These are phyloP conservation scores for Suhomyces guaymorum DNA, from an alignment of 1,139 yeast species.

Conservation along the genomic window DNA sequence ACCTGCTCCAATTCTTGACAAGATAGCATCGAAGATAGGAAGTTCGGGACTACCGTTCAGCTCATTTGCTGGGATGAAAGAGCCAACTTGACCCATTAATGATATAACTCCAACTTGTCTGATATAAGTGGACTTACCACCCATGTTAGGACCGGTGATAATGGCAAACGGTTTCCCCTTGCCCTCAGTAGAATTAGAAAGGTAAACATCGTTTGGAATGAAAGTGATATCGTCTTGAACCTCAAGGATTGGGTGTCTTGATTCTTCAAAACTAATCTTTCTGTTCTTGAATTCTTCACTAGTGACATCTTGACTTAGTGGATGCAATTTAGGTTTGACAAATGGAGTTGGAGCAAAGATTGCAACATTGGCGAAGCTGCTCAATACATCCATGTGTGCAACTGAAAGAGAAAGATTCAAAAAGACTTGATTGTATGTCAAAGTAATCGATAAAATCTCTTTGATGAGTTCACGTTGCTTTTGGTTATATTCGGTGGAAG, in stretches of 20 bases:
- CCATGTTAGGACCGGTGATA: slow-evolving; percentile 98
- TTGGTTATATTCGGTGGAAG: slow-evolving; percentile 65
- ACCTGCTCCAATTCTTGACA: slow-evolving; percentile 98
- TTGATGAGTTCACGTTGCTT: slow-evolving; percentile 77
- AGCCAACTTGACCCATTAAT: slow-evolving; percentile 88
- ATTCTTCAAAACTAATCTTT: slow-evolving; percentile 58
- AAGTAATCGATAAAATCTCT: slow-evolving; percentile 77
- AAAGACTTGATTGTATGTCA: slow-evolving; percentile 79
- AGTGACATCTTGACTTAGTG: slow-evolving; percentile 34
- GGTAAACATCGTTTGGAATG: slow-evolving; percentile 78
- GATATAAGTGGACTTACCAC: slow-evolving; percentile 94
- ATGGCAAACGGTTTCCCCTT: slow-evolving; percentile 65
- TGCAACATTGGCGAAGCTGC: slow-evolving; percentile 83
- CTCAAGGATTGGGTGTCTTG: slow-evolving; percentile 94
- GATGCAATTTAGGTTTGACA: slow-evolving; percentile 65
- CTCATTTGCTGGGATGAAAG: slow-evolving; percentile 68
- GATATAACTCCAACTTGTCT: slow-evolving; percentile 90
- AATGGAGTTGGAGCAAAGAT: slow-evolving; percentile 82
- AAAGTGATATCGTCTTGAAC: slow-evolving; percentile 85
- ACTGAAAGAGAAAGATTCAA: slow-evolving; percentile 63
- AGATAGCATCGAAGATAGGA: slow-evolving; percentile 83
- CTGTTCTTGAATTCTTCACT: slow-evolving; percentile 42
- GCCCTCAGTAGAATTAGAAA: slow-evolving; percentile 38
- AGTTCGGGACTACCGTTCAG: slow-evolving; percentile 65
- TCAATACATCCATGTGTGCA: slow-evolving; percentile 79